phyloP scores from a whole-genome alignment of 2,329 filamentous ascomycete genomes.

The Dactylellina leptospora region DNA sequence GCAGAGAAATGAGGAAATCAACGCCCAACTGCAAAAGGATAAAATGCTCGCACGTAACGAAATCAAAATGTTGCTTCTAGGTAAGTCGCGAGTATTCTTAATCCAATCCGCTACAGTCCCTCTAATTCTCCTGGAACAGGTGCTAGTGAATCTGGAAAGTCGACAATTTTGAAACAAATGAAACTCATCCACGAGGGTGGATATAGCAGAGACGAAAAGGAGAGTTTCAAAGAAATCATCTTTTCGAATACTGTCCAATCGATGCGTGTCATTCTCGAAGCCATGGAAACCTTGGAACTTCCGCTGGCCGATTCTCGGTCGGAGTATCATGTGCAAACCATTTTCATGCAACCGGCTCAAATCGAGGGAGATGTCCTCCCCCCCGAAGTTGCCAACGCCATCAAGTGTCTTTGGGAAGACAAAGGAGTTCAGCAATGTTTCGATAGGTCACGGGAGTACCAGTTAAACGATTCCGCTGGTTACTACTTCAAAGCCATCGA shows the following conservation, averaged over 20 bases:
- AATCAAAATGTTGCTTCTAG: constrained; percentile 99
- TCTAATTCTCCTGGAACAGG: constrained; percentile 65
- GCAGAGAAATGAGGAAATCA: constrained; percentile 99
- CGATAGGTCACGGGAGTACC: constrained; percentile 93
- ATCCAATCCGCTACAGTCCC: not conserved
- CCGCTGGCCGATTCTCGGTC: constrained; percentile 89
- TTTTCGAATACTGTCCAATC: constrained; percentile 76
- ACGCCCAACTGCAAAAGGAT: constrained; percentile 98
- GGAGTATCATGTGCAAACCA: constrained; percentile 97
- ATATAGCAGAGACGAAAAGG: constrained; percentile 83
- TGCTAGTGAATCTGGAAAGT: constrained; percentile 97
- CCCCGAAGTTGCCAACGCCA: constrained; percentile 92
- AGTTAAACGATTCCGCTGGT: constrained; percentile 94
- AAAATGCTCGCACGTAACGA: constrained; percentile 99
- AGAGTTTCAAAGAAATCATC: constrained; percentile 76
- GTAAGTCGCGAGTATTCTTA: constrained; percentile 66
- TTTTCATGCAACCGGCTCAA: constrained; percentile 97
- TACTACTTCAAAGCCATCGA: constrained; percentile 98
- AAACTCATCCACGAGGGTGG: constrained; percentile 99
- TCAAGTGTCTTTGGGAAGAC: constrained; percentile 92
- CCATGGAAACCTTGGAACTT: constrained; percentile 75
- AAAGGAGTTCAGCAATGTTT: constrained; percentile 93
- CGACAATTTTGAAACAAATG: constrained; percentile 95
- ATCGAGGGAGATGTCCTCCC: constrained; percentile 94
- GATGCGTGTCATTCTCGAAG: constrained; percentile 74